Percentiles rank a stretch among this genome's conserved stretches.
Conservation (phyloP, 169 alveolate species). For the Babesia bovis region DNA sequence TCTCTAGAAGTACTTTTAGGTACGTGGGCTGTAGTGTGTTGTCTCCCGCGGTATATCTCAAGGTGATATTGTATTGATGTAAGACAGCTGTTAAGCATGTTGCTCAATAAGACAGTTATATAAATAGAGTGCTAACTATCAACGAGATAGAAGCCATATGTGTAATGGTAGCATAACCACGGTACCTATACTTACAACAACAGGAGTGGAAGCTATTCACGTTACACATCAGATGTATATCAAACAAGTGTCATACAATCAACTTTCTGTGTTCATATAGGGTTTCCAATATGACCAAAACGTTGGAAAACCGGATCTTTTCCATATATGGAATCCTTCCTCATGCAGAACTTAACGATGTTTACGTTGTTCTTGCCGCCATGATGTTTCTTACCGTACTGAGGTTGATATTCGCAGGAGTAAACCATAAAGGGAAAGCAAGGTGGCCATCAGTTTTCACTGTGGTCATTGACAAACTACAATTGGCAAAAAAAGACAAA, state of each 20-base stretch:
- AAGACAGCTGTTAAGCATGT: too few relatives aligned
- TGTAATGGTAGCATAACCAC: not conserved
- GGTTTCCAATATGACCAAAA: not conserved
- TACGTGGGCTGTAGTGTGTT: not conserved
- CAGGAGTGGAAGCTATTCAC: not conserved
- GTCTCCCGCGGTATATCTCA: too few relatives aligned
- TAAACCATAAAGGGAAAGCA: not conserved
- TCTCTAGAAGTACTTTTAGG: not conserved
- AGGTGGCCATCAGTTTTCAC: not conserved
- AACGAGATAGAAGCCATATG: too few relatives aligned
- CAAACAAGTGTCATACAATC: not conserved
- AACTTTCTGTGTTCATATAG: not conserved
- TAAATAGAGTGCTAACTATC: too few relatives aligned
- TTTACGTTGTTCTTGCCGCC: not conserved
- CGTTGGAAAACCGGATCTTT: not conserved
- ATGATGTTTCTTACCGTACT: not conserved
- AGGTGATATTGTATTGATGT: too few relatives aligned
- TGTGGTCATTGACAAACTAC: constrained; percentile 8
- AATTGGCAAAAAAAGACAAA: constrained; percentile 32
- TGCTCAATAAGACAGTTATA: too few relatives aligned
- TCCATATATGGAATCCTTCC: not conserved
- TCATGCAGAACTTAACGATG: constrained; percentile 1
- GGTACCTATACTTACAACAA: not conserved
- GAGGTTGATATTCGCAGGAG: constrained; percentile 6
- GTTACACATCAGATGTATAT: not conserved